phyloP scores from a whole-genome alignment of 169 alveolate species.

The Plasmodium vivax region DNA sequence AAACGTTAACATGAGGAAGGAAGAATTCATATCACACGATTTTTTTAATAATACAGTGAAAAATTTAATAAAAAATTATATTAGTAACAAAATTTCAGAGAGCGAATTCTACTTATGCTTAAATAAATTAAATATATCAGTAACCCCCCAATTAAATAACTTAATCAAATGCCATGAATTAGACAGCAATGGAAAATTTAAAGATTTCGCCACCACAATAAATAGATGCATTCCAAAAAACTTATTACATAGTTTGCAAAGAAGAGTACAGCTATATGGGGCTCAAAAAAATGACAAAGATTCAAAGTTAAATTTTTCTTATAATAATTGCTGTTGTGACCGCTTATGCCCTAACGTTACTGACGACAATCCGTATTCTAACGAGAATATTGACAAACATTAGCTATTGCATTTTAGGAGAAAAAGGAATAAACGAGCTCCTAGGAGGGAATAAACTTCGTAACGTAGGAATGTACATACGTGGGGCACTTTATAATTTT shows the following conservation, averaged over 20 bases:
- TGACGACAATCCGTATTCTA: constrained; percentile 1
- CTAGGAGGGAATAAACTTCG: background rate
- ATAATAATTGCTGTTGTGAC: constrained; percentile 12
- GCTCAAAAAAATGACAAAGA: constrained; percentile 6
- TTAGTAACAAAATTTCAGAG: constrained; percentile 62
- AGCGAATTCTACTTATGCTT: constrained; percentile 35
- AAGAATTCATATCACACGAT: constrained; percentile 36
- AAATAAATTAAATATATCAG: constrained; percentile 53
- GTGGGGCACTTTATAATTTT: background rate
- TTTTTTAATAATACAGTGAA: constrained; percentile 58
- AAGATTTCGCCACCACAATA: constrained; percentile 70
- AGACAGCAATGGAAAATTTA: constrained; percentile 68
- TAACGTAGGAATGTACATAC: background rate
- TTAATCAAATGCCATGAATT: constrained; percentile 56
- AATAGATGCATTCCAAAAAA: constrained; percentile 54
- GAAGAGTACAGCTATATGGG: background rate
- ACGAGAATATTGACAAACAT: background rate
- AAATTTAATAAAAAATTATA: constrained; percentile 60
- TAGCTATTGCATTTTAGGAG: background rate
- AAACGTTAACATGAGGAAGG: constrained; percentile 9
- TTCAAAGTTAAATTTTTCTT: constrained; percentile 30
- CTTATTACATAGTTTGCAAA: constrained; percentile 30
- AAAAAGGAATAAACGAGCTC: background rate
- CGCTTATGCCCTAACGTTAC: background rate
- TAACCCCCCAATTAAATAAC: constrained; percentile 54